Evolutionary conservation across 495 filamentous ascomycete genomes (phyloP), one percentile per base, ranked within the genome.

Genomic region (Extremus antarcticus): DNA sequence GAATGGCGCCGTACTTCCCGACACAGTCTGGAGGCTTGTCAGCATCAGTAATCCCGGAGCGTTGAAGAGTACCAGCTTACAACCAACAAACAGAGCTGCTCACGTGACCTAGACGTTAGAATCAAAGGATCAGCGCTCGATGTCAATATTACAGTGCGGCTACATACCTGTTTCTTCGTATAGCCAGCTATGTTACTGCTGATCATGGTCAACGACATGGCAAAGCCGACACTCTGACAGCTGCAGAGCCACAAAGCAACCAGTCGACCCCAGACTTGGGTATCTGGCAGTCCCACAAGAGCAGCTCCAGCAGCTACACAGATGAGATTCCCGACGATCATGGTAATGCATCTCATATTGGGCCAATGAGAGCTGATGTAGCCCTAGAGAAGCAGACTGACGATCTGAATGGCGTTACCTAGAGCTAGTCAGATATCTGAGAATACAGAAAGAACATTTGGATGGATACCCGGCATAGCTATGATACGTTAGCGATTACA

Each of bases 221-320:
- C 70, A 53, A 74, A 74, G 0, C 73, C 73, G 4, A 74, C 63
- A 3, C 68, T 70, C 25, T 68, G 62, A 38, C 71, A 72, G 10
- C 56, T 62, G 23, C 61, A 65, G 1, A 67, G 61, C 63, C 70
- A 75, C 8, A 79, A 70, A 0, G 73, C 74, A 2, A 78, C 76
- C 3, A 81, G 65, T 15, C 77, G 70, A 0, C 74, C 74, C 77
- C 76, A 79, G 65, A 70, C 73, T 43, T 76, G 76, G 0, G 66
- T 63, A 9, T 70, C 71, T 1, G 76, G 69, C 55, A 72, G 55
- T 23, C 73, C 67, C 11, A 68, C 65, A 15, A 68, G 56, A 32
- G 65, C 19, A 2, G 32, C 72, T 53, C 64, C 66, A 43, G 67
- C 68, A n/a, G 62, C 54, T 13, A 75, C 70, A 43, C 73, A 75